Evolutionary conservation across 148 eudicot species (phyloP).

Genomic region (Heliosperma pusillum): DNA sequence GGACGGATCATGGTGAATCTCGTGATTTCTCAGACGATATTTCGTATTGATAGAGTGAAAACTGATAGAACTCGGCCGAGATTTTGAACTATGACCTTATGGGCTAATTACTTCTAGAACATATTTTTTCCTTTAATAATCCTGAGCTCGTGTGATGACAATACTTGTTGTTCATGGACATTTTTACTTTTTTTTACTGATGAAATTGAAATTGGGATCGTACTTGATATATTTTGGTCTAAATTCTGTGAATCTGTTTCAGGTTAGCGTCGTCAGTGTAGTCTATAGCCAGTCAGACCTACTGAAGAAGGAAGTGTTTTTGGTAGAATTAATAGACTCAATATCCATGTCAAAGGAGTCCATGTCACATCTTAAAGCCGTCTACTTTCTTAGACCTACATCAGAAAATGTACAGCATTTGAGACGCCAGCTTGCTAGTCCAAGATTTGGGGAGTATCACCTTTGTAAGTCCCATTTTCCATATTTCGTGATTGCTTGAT

Average conservation of each 20-base stretch:
- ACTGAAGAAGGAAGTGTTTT: slow-evolving; percentile 88
- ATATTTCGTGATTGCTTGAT: neutral
- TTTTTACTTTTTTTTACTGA: neutral
- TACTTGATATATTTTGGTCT: neutral
- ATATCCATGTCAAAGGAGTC: slow-evolving; percentile 83
- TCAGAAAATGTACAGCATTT: slow-evolving; percentile 73
- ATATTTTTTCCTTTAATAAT: neutral
- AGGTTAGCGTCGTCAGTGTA: slow-evolving; percentile 82
- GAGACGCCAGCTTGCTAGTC: slow-evolving; percentile 80
- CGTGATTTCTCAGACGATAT: too few species aligned
- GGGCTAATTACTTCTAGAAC: neutral
- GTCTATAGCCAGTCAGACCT: slow-evolving; percentile 95
- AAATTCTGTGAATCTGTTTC: slow-evolving; percentile 3
- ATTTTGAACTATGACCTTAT: too few species aligned
- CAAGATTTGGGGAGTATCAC: slow-evolving; percentile 94
- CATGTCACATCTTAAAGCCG: slow-evolving; percentile 97
- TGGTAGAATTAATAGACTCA: slow-evolving; percentile 88
- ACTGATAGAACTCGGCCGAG: too few species aligned
- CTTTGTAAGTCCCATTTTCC: slow-evolving; percentile 59
- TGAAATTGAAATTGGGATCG: neutral
- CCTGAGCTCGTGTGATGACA: neutral
- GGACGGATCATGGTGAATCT: too few species aligned
- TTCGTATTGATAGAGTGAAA: too few species aligned
- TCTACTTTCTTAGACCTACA: slow-evolving; percentile 83
- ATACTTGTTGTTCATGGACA: neutral